Base-by-base conservation (phyloP, 192 early-diverging fungal genomes). In the Backusella macrospora region DNA sequence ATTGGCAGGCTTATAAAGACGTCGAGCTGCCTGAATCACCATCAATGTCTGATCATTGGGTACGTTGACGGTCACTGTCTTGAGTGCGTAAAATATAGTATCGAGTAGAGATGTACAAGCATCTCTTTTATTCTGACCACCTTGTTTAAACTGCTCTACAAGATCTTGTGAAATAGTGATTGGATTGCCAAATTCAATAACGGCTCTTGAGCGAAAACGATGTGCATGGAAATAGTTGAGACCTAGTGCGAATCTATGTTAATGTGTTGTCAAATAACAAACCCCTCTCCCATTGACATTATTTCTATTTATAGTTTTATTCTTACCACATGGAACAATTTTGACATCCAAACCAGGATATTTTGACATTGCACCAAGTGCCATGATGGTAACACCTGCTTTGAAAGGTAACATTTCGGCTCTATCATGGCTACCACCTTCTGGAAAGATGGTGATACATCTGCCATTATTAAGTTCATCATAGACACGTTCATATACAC, bases 391-490 rank as follows among this genome's bases (percentile, higher is more conserved):
- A 4, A 90, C 90, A 38, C 93, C 93, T 40, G 91, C 93, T 86
- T 52, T 9, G 68, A 99, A 84, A 42, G 98, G 98, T 65, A 99
- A 80, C 86, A 99, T 92, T 71, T 98, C 92, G 5, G 95, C 86
- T 46, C 96, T 92, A 78, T 99, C 98, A 83, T 99, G 98, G 75
- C 92, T 94, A 4, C 98, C 98, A 44, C 98, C 97, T 71, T 98
- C 98, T 13, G 98, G 98, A 81, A 99, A 99, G 73, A 99, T 99
- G 26, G 96, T 95, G 4, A 99, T 91, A 79, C 95, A 95, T 55
- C 78, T 76, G 10, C 82, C 90, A n/a, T 81, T 78, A 73, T 92
- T 87, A 37, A 99, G 78, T 5, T 92, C 86, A 26, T 89, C 81
- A 76, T 93, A 90, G 6, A 99, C 98, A 10, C 86, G 83, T 18